A percentile compares a stretch with the other conserved stretches of the same genome.
Conservation (phyloP, 768 basidiomycete genomes). For the Floccularia luteovirens region DNA sequence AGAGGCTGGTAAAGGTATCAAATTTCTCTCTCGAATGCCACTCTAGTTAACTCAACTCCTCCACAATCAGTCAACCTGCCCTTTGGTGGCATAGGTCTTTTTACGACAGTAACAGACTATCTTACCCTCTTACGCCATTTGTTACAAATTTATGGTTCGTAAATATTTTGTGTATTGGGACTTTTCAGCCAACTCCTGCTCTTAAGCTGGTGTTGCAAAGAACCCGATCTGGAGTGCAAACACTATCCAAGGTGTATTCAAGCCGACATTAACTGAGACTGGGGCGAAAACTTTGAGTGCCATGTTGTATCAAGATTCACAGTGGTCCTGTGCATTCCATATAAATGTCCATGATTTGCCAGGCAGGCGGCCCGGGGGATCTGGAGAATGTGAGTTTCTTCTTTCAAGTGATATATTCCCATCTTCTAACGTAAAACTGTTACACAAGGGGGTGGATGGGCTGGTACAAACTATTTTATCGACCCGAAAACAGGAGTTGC, state of each 20-base stretch:
- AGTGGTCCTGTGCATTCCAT: slow-evolving; percentile 20
- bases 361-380: slow-evolving; percentile 19
- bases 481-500: slow-evolving; percentile 25
- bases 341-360: slow-evolving; percentile 16
- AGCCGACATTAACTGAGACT: slow-evolving; percentile 7
- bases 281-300: slow-evolving; percentile 5
- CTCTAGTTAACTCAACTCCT: background rate
- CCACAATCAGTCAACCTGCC: slow-evolving; percentile 9
- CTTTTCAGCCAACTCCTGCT: background rate
- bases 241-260: slow-evolving; percentile 13
- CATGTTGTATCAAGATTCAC: slow-evolving; percentile 7
- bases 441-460: slow-evolving; percentile 24
- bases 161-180: background rate
- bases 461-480: slow-evolving; percentile 19
- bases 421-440: background rate
- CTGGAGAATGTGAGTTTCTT: slow-evolving; percentile 20
- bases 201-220: slow-evolving; percentile 1
- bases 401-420: background rate
- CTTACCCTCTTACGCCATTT: slow-evolving; percentile 18
- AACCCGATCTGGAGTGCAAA: slow-evolving; percentile 11
- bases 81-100: slow-evolving; percentile 18
- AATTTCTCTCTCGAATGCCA: slow-evolving; percentile 2
- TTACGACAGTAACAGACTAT: slow-evolving; percentile 18
- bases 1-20: slow-evolving; percentile 15
- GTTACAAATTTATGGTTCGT: slow-evolving; percentile 18